Percentiles rank a stretch among this genome's conserved stretches.
Conservation (phyloP, 768 basidiomycete genomes). For the Coprinellus aureogranulatus region DNA sequence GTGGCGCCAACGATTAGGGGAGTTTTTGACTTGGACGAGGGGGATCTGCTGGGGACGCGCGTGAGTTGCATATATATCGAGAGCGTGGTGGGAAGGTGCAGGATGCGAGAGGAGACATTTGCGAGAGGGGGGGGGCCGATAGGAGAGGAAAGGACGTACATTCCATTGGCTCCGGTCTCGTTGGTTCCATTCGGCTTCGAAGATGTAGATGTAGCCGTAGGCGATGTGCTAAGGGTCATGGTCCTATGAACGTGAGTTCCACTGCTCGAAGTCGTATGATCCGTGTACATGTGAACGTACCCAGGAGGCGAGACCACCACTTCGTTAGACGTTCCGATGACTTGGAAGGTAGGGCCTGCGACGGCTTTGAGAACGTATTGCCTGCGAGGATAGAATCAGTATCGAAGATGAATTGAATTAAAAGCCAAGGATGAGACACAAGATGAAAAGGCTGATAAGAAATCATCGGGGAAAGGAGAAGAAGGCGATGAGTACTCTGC, state of each 20-base stretch:
- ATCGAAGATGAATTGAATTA: no score
- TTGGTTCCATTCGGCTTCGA: neutral
- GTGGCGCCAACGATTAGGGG: constrained; percentile 1
- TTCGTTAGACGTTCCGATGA: neutral
- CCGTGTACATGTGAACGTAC: neutral
- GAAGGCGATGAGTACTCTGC: no score
- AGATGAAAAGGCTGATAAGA: no score
- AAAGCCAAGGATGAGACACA: no score
- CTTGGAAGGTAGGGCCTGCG: neutral
- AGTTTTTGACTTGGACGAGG: neutral
- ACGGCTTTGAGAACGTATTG: constrained; percentile 5
- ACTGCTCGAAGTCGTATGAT: neutral
- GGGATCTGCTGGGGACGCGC: neutral
- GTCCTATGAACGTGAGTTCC: neutral
- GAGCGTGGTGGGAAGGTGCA: neutral
- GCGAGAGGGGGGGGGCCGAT: neutral
- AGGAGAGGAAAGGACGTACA: constrained; percentile 2
- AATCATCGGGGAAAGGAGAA: no score
- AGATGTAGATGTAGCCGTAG: neutral
- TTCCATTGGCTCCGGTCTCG: neutral
- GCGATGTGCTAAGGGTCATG: neutral
- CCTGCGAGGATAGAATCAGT: neutral
- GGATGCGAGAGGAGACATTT: neutral
- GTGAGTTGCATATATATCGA: neutral
- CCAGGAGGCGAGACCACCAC: neutral